Conservation (phyloP, 306 rosid genomes). For the Glycine tomentella region DNA sequence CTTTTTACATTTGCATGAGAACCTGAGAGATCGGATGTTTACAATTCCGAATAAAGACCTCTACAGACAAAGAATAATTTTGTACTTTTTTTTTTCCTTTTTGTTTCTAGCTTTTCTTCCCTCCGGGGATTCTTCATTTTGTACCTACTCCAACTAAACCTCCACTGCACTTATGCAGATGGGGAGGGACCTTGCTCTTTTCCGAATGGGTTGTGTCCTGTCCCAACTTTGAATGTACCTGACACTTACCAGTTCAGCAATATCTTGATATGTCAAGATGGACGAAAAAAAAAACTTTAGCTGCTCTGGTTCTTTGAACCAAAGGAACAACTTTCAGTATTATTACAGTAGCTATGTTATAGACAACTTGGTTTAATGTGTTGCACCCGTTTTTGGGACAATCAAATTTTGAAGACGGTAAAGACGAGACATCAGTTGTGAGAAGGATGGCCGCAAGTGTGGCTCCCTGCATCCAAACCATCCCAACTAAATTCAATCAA, state of each 20-base stretch:
- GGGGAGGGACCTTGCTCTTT: conserved; percentile 54
- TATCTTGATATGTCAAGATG: conserved; percentile 39
- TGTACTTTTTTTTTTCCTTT: conserved; percentile 46
- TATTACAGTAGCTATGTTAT: conserved; percentile 55
- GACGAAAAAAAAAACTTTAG: conserved; percentile 43
- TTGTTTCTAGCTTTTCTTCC: conserved; percentile 28
- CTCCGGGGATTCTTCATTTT: conserved; percentile 59
- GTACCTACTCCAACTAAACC: conserved; percentile 64
- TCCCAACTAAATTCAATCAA: conserved; percentile 18
- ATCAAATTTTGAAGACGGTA: conserved; percentile 64
- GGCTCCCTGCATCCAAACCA: conserved; percentile 79
- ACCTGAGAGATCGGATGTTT: conserved; percentile 80
- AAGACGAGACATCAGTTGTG: conserved; percentile 80
- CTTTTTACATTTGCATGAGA: conserved; percentile 58
- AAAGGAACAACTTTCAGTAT: conserved; percentile 56
- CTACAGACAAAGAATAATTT: conserved; percentile 61
- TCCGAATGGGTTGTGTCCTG: conserved; percentile 61
- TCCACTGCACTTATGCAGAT: conserved; percentile 75
- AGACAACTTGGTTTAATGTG: conserved; percentile 52
- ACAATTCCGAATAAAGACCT: conserved; percentile 75
- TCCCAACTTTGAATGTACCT: conserved; percentile 84
- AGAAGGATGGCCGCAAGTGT: conserved; percentile 90
- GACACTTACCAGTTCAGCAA: conserved; percentile 64
- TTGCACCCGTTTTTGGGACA: conserved; percentile 54
- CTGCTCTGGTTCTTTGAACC: conserved; percentile 82